Conservation (phyloP, 1,284 basidiomycete species). For the Apiotrichum mycotoxinovorans region DNA sequence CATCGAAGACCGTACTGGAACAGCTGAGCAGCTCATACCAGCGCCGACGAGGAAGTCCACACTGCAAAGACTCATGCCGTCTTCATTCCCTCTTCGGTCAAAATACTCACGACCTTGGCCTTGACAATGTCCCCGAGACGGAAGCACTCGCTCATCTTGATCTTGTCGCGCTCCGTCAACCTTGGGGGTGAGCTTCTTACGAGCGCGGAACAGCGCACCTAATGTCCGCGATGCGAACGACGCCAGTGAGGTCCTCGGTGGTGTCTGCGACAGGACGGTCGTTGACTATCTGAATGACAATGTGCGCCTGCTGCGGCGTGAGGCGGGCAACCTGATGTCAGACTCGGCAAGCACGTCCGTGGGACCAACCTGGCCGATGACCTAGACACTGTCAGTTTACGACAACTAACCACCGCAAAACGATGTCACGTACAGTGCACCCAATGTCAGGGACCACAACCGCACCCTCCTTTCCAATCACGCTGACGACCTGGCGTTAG, state of each 20-base stretch:
- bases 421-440: constrained; percentile 34
- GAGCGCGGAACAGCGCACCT: constrained; percentile 45
- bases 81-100: too few relatives aligned
- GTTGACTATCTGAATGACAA: constrained; percentile 86
- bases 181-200: constrained; percentile 20
- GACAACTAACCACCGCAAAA: background rate
- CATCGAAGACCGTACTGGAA: too few relatives aligned
- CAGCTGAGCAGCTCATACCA: background rate
- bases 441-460: constrained; percentile 49
- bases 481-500: constrained; percentile 31
- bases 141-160: constrained; percentile 92
- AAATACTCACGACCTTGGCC: constrained; percentile 75
- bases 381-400: constrained; percentile 18
- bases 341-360: constrained; percentile 38
- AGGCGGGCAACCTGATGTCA: constrained; percentile 65
- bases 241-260: constrained; percentile 90
- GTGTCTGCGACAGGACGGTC: constrained; percentile 73
- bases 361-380: constrained; percentile 40
- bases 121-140: constrained; percentile 93
- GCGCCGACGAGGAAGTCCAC: too few relatives aligned
- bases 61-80: background rate
- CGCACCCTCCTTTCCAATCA: constrained; percentile 45
- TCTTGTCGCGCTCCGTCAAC: constrained; percentile 84
- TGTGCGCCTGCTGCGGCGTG: constrained; percentile 77
- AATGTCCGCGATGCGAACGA: constrained; percentile 89